Evolutionary conservation across 495 filamentous ascomycete genomes (phyloP).

Genomic region (Lasiosphaeria ovina): DNA sequence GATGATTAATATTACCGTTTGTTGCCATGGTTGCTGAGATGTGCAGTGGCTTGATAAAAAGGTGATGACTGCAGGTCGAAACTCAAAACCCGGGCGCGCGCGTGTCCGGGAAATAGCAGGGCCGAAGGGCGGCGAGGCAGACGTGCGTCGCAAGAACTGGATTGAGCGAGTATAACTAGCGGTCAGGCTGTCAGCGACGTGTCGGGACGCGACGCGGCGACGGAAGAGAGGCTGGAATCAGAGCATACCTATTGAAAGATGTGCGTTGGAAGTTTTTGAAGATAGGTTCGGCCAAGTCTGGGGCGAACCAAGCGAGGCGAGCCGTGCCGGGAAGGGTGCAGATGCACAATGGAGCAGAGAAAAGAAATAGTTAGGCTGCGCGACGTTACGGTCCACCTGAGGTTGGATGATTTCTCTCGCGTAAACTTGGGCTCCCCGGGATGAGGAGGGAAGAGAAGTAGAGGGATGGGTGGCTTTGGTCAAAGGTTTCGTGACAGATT

Average conservation of each 20-base stretch:
- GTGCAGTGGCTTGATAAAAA: conserved; percentile 1
- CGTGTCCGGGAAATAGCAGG: conserved; percentile 7
- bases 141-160: background rate
- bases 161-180: background rate
- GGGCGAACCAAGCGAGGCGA: too few relatives aligned
- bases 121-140: background rate
- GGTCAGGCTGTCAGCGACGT: background rate
- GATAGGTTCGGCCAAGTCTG: too few relatives aligned
- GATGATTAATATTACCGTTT: conserved; percentile 44
- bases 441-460: conserved; percentile 9
- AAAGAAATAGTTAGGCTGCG: too few relatives aligned
- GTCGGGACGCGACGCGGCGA: too few relatives aligned
- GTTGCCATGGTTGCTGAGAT: conserved; percentile 45
- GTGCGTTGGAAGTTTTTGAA: too few relatives aligned
- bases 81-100: conserved; percentile 17
- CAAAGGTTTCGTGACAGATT: conserved; percentile 3
- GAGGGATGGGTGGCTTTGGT: background rate
- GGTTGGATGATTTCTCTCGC: background rate
- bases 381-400: too few relatives aligned
- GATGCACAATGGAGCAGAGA: too few relatives aligned
- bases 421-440: background rate
- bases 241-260: too few relatives aligned
- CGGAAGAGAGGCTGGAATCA: too few relatives aligned
- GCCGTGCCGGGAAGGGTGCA: too few relatives aligned
- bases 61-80: conserved; percentile 11